Conservation (phyloP, 2,329 filamentous ascomycete genomes). For the Cladophialophora exuberans region DNA sequence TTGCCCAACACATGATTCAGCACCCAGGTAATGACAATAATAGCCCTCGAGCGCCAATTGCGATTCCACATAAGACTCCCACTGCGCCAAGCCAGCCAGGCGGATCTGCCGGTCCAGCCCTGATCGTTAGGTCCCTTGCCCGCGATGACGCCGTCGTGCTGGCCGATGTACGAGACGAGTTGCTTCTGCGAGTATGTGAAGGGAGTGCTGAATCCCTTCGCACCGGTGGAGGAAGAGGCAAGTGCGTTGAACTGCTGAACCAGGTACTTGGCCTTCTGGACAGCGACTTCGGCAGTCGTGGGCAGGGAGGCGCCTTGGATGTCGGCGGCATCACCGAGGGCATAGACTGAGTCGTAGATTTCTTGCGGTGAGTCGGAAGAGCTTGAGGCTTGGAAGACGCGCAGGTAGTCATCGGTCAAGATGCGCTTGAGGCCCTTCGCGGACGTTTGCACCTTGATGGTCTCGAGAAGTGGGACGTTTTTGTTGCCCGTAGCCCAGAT, state of each 20-base stretch:
- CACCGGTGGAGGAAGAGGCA: background rate
- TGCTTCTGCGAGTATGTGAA: constrained; percentile 46
- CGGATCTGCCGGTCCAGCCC: constrained; percentile 45
- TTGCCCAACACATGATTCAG: constrained; percentile 40
- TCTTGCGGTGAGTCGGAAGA: too few species aligned
- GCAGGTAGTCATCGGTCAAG: constrained; percentile 40
- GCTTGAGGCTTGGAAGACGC: constrained; percentile 25
- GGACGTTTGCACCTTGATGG: constrained; percentile 39
- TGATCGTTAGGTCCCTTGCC: constrained; percentile 35
- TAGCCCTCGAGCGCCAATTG: constrained; percentile 39
- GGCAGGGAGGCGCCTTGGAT: constrained; percentile 29
- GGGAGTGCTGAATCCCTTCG: constrained; percentile 21
- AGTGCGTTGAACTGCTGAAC: constrained; percentile 28
- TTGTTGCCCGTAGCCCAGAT: constrained; percentile 47
- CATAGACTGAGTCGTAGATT: constrained; percentile 32
- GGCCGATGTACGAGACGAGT: constrained; percentile 46
- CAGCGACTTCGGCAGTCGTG: constrained; percentile 33
- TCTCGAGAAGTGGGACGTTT: constrained; percentile 39
- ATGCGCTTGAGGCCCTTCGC: constrained; percentile 41
- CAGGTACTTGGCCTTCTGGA: constrained; percentile 33
- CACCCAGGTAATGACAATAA: constrained; percentile 41
- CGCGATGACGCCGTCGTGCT: constrained; percentile 47
- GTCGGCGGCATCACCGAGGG: constrained; percentile 38
- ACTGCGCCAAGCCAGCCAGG: constrained; percentile 50
- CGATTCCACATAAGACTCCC: constrained; percentile 43